Evolutionary conservation across 2,329 filamentous ascomycete genomes (phyloP).

Genomic region (Emydomyces testavorans): DNA sequence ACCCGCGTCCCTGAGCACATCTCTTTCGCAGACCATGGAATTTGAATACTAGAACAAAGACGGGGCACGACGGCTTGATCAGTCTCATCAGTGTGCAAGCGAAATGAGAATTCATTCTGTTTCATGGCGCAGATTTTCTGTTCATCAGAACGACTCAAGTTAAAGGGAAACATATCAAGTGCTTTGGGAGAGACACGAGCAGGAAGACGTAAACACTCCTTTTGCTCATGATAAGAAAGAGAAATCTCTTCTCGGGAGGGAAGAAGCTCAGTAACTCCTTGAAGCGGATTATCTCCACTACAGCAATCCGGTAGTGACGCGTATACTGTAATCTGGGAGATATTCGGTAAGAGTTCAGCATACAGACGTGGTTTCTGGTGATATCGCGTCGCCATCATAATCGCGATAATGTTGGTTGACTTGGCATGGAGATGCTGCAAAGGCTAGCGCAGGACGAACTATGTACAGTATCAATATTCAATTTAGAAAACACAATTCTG

Average conservation of each 20-base stretch:
- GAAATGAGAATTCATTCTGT: slow-evolving; percentile 39
- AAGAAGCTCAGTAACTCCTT: slow-evolving; percentile 24
- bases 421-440: not conserved
- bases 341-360: slow-evolving; percentile 50
- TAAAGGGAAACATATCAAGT: slow-evolving; percentile 18
- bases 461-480: no score
- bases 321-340: slow-evolving; percentile 49
- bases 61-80: not conserved
- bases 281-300: not conserved
- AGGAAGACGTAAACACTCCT: slow-evolving; percentile 41
- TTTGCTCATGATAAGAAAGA: slow-evolving; percentile 23
- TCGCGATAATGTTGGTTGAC: not conserved
- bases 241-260: slow-evolving; percentile 28
- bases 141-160: slow-evolving; percentile 5
- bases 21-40: slow-evolving; percentile 31
- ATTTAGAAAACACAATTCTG: no score
- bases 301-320: slow-evolving; percentile 34
- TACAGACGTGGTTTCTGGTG: slow-evolving; percentile 35
- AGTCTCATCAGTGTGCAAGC: slow-evolving; percentile 41
- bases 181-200: slow-evolving; percentile 25
- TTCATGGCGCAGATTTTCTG: not conserved
- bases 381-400: not conserved
- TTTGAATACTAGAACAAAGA: slow-evolving; percentile 23
- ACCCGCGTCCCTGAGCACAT: slow-evolving; percentile 27
- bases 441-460: not conserved